These are phyloP conservation scores for Hypoxylon sp. DNA, from an alignment of 2,329 filamentous ascomycete genomes.

Conservation along the genomic window DNA sequence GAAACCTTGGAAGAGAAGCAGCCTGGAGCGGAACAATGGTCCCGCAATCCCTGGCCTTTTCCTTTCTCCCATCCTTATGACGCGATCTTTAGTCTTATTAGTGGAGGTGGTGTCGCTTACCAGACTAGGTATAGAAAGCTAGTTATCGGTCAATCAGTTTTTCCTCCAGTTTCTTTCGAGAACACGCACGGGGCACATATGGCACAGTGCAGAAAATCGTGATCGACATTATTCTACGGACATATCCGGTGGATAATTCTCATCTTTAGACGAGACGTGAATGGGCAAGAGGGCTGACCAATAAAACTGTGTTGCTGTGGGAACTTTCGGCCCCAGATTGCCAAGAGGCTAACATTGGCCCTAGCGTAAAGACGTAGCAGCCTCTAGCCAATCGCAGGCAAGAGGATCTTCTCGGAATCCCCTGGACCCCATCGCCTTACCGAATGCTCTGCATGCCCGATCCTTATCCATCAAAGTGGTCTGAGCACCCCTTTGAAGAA, in stretches of 20 bases:
- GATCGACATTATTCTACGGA: constrained; percentile 35
- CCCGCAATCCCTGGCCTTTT: constrained; percentile 9
- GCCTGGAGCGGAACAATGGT: constrained; percentile 1
- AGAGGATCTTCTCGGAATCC: constrained; percentile 14
- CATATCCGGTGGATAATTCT: constrained; percentile 40
- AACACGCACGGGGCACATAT: constrained; percentile 6
- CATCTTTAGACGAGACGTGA: constrained; percentile 19
- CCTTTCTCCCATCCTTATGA: constrained; percentile 7
- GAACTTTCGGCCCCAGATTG: constrained; percentile 40
- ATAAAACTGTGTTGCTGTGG: constrained; percentile 33
- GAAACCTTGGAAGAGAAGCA: constrained; percentile 21
- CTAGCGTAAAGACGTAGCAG: constrained; percentile 31
- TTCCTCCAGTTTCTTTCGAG: constrained; percentile 19
- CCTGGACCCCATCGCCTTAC: constrained; percentile 35
- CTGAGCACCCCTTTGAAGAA: constrained; percentile 29
- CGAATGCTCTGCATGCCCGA: constrained; percentile 43
- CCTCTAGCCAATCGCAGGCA: constrained; percentile 33
- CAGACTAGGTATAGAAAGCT: background rate
- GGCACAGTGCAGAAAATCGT: constrained; percentile 29
- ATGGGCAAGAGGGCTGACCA: constrained; percentile 23
- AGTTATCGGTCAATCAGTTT: constrained; percentile 32
- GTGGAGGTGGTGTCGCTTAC: background rate
- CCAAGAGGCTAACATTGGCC: constrained; percentile 37
- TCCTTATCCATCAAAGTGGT: constrained; percentile 35
- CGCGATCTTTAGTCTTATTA: constrained; percentile 16